A percentile compares a stretch with the other conserved stretches of the same genome.
Evolutionary conservation across 352 stramenopile species (phyloP).

Genomic region (Phytophthora melonis): DNA sequence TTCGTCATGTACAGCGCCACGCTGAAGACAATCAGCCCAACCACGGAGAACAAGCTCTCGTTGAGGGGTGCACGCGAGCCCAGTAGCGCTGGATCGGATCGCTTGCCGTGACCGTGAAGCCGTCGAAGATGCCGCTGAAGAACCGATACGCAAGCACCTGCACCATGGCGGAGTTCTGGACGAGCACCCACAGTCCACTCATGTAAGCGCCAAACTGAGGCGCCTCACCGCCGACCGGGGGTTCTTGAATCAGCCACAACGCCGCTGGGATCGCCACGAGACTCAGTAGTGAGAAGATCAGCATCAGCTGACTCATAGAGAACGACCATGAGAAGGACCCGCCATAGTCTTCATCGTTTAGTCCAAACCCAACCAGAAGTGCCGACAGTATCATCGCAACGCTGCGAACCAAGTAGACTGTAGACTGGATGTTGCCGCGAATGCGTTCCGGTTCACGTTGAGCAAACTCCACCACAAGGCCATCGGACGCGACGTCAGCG

Average conservation of each 20-base stretch:
- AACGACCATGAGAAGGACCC: slow-evolving; percentile 46
- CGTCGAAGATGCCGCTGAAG: slow-evolving; percentile 52
- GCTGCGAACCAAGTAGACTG: slow-evolving; percentile 46
- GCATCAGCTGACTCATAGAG: slow-evolving; percentile 48
- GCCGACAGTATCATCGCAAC: slow-evolving; percentile 44
- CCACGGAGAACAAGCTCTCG: slow-evolving; percentile 41
- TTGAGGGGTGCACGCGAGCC: slow-evolving; percentile 46
- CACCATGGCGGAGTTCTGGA: slow-evolving; percentile 58
- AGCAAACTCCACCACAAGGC: slow-evolving; percentile 59
- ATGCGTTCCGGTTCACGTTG: slow-evolving; percentile 55
- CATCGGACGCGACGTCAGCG: slow-evolving; percentile 46
- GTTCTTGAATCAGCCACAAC: slow-evolving; percentile 49
- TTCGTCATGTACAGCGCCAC: slow-evolving; percentile 46
- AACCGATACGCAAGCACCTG: slow-evolving; percentile 67
- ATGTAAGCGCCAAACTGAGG: slow-evolving; percentile 43
- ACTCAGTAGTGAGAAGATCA: slow-evolving; percentile 46
- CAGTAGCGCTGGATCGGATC: slow-evolving; percentile 49
- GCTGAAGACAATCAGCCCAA: slow-evolving; percentile 47
- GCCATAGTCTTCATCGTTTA: slow-evolving; percentile 52
- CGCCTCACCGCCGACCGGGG: slow-evolving; percentile 20
- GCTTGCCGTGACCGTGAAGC: slow-evolving; percentile 45
- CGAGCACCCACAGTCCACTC: slow-evolving; percentile 38
- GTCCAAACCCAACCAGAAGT: slow-evolving; percentile 48
- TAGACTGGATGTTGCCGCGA: slow-evolving; percentile 53
- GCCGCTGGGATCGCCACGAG: slow-evolving; percentile 48